Base-by-base conservation (phyloP, 306 rosid genomes). In the Comarum palustre region DNA sequence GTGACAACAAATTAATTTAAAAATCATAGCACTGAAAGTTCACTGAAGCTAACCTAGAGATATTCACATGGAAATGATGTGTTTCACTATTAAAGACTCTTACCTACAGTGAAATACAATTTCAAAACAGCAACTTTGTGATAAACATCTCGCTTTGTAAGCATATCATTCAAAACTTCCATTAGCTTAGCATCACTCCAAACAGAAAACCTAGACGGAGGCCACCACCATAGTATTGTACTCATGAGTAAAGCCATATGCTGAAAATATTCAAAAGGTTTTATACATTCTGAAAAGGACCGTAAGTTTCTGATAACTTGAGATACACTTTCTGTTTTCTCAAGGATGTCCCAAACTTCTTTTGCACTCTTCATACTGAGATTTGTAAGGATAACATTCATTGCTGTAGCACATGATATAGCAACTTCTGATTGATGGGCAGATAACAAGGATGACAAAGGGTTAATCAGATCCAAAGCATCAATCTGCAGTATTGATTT, bases 41-140 rank as follows among this genome's bases (percentile, higher is more conserved):
- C 71, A 69, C 29, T 22, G 52, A 78, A 54, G 34, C 46, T 66
- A 32, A 73, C 41, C 36, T 51, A n/a, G 24, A 81, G 39, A 82
- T 58, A 45, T 43, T 52, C 16, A 15, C 29, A 27, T 6, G 66
- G 24, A 42, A 67, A 70, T 46, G 52, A 68, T 1, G 31, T 50
- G 46, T 64, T 51, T 47, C 61, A 38, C 2, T 9, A 46, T 17
- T 14, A 32, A 31, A 68, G 36, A 71, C 75, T 72, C 57, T 77
- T 91, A 93, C 98, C 97, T 89, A 91, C 68, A 68, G 97, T 82
- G 45, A 92, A 84, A 87, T 82, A 88, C 81, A 93, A 72, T 88
- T 85, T 89, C 90, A 89, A 78, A 80, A 89, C 83, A 72, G 78
- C 83, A 78, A 82, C 78, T 79, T 75, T 86, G 32, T 52, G 71